Evolutionary conservation across 2,329 filamentous ascomycete genomes (phyloP).

Genomic region (Hymenoscyphus occultus): DNA sequence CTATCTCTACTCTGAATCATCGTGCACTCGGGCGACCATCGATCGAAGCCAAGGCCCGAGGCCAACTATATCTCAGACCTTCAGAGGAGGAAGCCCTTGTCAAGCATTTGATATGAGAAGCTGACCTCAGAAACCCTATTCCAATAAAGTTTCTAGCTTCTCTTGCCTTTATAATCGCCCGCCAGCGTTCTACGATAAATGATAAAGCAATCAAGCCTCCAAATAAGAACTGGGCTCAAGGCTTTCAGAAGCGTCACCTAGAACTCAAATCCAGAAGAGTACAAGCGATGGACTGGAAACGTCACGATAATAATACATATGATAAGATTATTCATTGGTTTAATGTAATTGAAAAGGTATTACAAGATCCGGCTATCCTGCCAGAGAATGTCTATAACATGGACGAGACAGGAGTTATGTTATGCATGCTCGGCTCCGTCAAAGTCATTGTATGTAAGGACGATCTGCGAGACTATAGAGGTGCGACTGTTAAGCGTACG

Average conservation of each 20-base stretch:
- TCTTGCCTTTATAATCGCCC: slow-evolving; percentile 12
- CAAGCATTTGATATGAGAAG: slow-evolving; percentile 7
- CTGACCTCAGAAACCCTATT: slow-evolving; percentile 22
- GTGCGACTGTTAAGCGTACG: background rate
- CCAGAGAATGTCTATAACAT: slow-evolving; percentile 34
- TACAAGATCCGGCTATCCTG: too few relatives aligned
- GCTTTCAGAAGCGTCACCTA: slow-evolving; percentile 1
- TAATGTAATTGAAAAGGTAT: too few relatives aligned
- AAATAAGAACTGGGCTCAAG: slow-evolving; percentile 8
- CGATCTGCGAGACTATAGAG: slow-evolving; percentile 7
- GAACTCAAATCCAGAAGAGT: background rate
- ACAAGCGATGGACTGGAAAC: slow-evolving; percentile 1
- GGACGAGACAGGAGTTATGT: slow-evolving; percentile 38
- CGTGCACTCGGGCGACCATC: too few relatives aligned
- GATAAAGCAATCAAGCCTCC: slow-evolving; percentile 3
- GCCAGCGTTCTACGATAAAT: slow-evolving; percentile 20
- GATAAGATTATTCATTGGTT: too few relatives aligned
- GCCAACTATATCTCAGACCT: too few relatives aligned
- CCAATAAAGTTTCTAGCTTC: slow-evolving; percentile 12
- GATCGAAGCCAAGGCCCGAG: too few relatives aligned
- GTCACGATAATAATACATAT: too few relatives aligned
- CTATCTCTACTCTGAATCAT: too few relatives aligned
- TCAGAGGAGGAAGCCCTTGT: slow-evolving; percentile 29
- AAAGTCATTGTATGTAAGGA: slow-evolving; percentile 35
- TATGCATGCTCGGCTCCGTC: slow-evolving; percentile 31